Base-by-base conservation (phyloP, 352 stramenopile species). In the Pythium myriotylum region DNA sequence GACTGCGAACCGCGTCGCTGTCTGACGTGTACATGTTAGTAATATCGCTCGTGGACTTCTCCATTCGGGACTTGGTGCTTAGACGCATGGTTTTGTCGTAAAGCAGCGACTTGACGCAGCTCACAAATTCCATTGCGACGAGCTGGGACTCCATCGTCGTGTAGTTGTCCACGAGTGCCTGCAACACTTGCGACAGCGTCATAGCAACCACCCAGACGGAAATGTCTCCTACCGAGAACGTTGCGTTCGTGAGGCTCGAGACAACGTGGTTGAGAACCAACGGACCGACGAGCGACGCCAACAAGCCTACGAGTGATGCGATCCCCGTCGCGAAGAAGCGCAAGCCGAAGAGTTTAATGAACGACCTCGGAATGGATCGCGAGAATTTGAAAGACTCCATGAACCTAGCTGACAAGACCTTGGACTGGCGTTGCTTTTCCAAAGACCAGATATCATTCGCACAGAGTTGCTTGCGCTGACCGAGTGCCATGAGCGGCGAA, bases 11-110 rank as follows among this genome's bases (percentile, higher is more conserved):
- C n/a, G 73, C 51, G 12, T 80, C 64, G n/a, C 70, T 76, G 54
- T 89, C 77, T 0, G 67, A 58, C 4, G 76, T 86, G 73, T 83
- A 88, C 54, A 88, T 74, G 67, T 77, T 86, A 50, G 69, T 67
- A 48, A 89, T 84, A 3, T 71, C 76, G 2, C 73, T 73, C 10
- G 74, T 84, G 17, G 74, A 81, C 42, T 76, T 84, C 10, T 71
- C 48, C 23, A 41, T 65, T 10, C 75, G 64, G 12, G 79, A 60
- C 35, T 74, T 59, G 24, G 70, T 66, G 51, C 62, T 87, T 7
- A 87, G 48, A 1, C 59, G 65, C 40, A 87, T 23, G 13, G 69
- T 78, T 55, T 87, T 86, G 29, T 54, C 57, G 68, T 79, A 86
- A 27, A 89, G 54, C 42, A 83, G 24, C 13, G 63, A 68, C 66